Percentiles rank a stretch among this genome's conserved stretches.
Evolutionary conservation across 306 rosid species (phyloP).

Genomic region (Pyrus betulifolia): DNA sequence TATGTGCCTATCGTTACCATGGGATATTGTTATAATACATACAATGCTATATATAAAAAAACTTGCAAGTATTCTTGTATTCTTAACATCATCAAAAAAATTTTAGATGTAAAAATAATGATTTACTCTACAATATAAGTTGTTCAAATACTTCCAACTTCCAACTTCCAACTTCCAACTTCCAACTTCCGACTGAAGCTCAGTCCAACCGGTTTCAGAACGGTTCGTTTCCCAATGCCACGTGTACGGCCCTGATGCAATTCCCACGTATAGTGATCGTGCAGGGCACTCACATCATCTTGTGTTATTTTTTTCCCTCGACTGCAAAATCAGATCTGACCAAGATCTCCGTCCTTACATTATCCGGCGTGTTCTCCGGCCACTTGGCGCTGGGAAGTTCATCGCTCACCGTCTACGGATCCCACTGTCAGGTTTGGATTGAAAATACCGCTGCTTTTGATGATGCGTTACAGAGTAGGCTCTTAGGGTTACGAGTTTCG

Average conservation of each 20-base stretch:
- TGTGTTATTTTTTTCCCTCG: conserved; percentile 9
- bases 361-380: conserved; percentile 14
- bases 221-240: conserved; percentile 6
- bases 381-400: background rate
- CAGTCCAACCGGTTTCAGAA: background rate
- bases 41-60: too few relatives aligned
- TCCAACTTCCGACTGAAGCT: background rate
- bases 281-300: conserved; percentile 31
- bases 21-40: too few relatives aligned
- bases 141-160: background rate
- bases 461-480: background rate
- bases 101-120: too few relatives aligned
- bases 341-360: conserved; percentile 8
- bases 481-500: conserved; percentile 15
- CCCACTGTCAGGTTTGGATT: conserved; percentile 11
- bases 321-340: conserved; percentile 35
- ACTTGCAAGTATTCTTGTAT: too few relatives aligned
- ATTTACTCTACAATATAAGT: too few relatives aligned
- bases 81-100: too few relatives aligned
- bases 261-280: conserved; percentile 21
- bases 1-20: too few relatives aligned
- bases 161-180: background rate
- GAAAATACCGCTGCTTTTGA: background rate
- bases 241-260: conserved; percentile 33
- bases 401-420: background rate